Evolutionary conservation across 2,329 filamentous ascomycete species (phyloP), one percentile per base, ranked within the genome.

Genomic region (Cercospora zeina): DNA sequence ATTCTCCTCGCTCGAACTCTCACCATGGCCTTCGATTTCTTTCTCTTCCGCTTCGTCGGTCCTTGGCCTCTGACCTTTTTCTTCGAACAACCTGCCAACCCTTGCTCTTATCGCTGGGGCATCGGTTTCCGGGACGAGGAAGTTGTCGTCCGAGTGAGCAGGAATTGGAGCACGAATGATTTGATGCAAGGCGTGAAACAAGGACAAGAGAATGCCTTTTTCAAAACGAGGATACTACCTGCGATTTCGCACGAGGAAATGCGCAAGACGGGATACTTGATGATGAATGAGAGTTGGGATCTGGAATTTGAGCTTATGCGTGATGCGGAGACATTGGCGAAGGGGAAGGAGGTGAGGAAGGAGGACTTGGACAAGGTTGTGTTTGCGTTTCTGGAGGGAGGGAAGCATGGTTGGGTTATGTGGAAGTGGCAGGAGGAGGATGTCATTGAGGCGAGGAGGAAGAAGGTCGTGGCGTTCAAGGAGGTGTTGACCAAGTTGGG

Each of bases 241-340:
- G 93, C 91, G 1, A 88, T 93, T 3, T 83, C 87, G 14, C 83
- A 86, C 21, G 77, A 85, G 70, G 81, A 87, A 57, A 80, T 93
- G 70, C 80, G 83, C 69, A 96, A 96, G 82, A 96, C 92, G 31
- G 92, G 91, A 19, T 96, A 96, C 73, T 77, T 96, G 66, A 87
- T 95, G 68, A 89, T 96, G 81, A 90, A 93, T 73, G 85, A 83
- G 65, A 84, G 91, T 65, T 97, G 91, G 88, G 90, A 96, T 75
- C 79, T 97, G 63, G 92, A 96, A 74, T 97, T 93, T 83, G 82
- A 82, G 51, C 83, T 83, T 19, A 97, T 97, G 90, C 79, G 91
- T 11, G 78, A 83, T 65, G 91, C 90, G 3, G 89, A 91, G 50
- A 78, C 78, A 34, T 76, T 96, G 67, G 83, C 92, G 1, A 86